A percentile compares a stretch with the other conserved stretches of the same genome.
phyloP scores from a whole-genome alignment of 169 alveolate species.

The Theileria sp. region DNA sequence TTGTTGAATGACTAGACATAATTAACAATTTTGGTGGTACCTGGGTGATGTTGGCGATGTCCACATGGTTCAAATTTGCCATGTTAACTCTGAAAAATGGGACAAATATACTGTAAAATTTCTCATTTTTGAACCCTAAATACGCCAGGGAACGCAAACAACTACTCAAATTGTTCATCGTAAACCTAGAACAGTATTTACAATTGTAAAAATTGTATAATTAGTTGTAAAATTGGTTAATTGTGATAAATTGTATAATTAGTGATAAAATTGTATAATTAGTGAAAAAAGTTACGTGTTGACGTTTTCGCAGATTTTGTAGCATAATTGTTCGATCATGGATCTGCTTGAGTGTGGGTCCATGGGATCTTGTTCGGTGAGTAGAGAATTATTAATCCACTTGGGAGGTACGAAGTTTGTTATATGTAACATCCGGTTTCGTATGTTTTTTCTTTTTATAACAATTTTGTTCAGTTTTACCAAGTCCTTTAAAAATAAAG shows the following conservation, averaged over 20 bases:
- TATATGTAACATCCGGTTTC: conserved; percentile 21
- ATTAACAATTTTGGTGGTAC: neutral
- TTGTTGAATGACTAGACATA: conserved; percentile 40
- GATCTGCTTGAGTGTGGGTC: conserved; percentile 34
- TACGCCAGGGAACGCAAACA: conserved; percentile 60
- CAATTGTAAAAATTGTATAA: neutral
- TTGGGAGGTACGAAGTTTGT: conserved; percentile 33
- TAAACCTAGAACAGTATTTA: conserved; percentile 11
- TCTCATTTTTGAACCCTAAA: conserved; percentile 54
- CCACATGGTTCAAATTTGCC: conserved; percentile 12
- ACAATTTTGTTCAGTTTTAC: conserved; percentile 53
- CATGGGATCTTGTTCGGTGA: neutral
- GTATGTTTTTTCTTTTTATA: conserved; percentile 15
- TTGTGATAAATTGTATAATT: neutral
- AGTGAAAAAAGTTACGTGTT: conserved; percentile 31
- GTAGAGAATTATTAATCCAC: conserved; percentile 49
- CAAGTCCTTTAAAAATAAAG: conserved; percentile 59
- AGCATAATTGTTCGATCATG: conserved; percentile 45
- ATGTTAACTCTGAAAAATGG: conserved; percentile 47
- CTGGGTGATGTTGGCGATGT: conserved; percentile 59
- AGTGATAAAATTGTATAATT: neutral
- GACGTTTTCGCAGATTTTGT: conserved; percentile 54
- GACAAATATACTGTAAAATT: conserved; percentile 44
- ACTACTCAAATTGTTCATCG: conserved; percentile 41
- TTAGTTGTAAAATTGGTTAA: neutral